Percentiles rank a stretch among this genome's conserved stretches.
Conservation (phyloP, 371 early-diverging fungal species). For the Phascolomyces articulosus region DNA sequence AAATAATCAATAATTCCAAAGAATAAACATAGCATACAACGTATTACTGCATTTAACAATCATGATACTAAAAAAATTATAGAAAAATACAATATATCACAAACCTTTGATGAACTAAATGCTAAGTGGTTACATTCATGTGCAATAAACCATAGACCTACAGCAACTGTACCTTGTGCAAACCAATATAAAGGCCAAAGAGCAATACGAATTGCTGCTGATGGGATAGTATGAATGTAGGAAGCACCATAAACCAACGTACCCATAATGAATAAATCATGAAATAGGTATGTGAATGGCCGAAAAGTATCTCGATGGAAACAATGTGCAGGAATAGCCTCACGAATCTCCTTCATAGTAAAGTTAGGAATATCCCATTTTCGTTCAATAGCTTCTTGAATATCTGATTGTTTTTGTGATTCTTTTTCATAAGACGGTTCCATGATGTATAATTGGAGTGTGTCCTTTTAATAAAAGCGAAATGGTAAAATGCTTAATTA, state of each 20-base stretch:
- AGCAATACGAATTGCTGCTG: conserved; percentile 31
- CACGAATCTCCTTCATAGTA: conserved; percentile 86
- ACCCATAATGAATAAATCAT: conserved; percentile 68
- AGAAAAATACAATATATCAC: no score
- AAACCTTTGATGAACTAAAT: conserved; percentile 72
- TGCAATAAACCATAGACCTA: conserved; percentile 89
- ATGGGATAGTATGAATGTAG: conserved; percentile 58
- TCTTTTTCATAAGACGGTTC: no score
- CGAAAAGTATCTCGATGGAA: conserved; percentile 76
- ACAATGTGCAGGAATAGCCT: conserved; percentile 82
- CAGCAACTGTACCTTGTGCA: conserved; percentile 77
- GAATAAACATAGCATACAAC: no score
- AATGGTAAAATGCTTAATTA: no score
- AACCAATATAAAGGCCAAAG: conserved; percentile 84
- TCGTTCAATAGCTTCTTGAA: conserved; percentile 44
- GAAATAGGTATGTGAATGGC: conserved; percentile 71
- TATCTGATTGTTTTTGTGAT: no score
- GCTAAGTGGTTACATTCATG: conserved; percentile 89
- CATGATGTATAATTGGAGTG: no score
- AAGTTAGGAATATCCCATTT: conserved; percentile 70
- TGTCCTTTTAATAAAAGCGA: no score
- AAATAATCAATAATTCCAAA: no score
- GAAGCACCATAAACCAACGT: conserved; percentile 67
- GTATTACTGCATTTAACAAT: no score
- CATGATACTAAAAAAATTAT: no score